These are phyloP conservation scores for Mrakia hoshinonis DNA, from an alignment of 768 basidiomycete genomes.

Conservation along the genomic window DNA sequence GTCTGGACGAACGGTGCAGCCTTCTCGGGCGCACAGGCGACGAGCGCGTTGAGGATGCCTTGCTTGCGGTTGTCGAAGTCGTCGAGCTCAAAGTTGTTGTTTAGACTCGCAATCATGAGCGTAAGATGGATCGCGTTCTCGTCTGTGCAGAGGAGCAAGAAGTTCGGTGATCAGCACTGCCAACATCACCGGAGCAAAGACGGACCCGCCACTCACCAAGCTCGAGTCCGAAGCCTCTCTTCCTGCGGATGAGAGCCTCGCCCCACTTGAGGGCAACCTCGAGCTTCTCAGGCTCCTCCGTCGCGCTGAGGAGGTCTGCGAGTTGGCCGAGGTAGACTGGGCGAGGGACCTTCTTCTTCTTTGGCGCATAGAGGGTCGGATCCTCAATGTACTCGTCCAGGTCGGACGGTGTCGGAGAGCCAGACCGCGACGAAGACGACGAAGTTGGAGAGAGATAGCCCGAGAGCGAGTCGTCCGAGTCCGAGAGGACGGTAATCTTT, in stretches of 20 bases:
- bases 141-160: conserved; percentile 46
- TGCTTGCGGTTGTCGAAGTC: conserved; percentile 69
- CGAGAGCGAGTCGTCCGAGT: conserved; percentile 61
- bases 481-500: conserved; percentile 54
- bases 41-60: conserved; percentile 65
- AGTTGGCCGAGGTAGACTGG: conserved; percentile 89
- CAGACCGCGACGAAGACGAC: conserved; percentile 55
- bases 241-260: conserved; percentile 74
- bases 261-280: conserved; percentile 73
- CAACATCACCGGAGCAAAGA: neutral
- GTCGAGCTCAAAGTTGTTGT: conserved; percentile 76
- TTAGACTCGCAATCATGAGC: conserved; percentile 61
- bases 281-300: conserved; percentile 58
- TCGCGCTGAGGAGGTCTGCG: conserved; percentile 61
- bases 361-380: conserved; percentile 56
- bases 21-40: conserved; percentile 65
- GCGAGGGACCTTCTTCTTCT: conserved; percentile 56
- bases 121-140: conserved; percentile 82
- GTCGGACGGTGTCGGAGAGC: conserved; percentile 72
- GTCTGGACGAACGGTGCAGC: conserved; percentile 63
- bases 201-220: conserved; percentile 52
- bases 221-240: conserved; percentile 75
- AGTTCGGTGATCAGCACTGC: neutral
- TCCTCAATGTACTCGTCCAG: conserved; percentile 77
- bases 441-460: conserved; percentile 61